Evolutionary conservation across 768 basidiomycete species (phyloP), one percentile per base, ranked within the genome.

Genomic region (Pleurotus djamor): DNA sequence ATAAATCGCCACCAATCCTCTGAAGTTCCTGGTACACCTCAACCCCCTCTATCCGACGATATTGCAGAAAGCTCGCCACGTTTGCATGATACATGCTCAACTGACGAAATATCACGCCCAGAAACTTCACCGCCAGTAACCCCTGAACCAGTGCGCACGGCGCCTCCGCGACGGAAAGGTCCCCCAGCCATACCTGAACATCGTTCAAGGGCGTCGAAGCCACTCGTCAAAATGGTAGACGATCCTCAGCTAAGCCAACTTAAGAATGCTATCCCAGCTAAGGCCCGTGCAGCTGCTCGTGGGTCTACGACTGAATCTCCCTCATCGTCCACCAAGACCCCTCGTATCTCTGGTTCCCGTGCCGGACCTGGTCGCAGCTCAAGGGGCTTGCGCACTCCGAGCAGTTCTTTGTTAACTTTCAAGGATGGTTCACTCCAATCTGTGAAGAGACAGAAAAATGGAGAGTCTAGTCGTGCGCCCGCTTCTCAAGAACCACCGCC

Each of bases 321-420:
- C 43, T 45, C 61, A 17, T 28, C 32, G 4, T 50, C 33, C 4
- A 13, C 21, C 38, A 37, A 37, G 36, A 35, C 48, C 8, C 54
- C 45, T 13, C 33, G 56, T 14, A 48, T 59, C 43, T 55, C 62
- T 34, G 48, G 67, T 48, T 57, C 66, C 33, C 80, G 75, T 60
- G 77, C 83, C 38, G 83, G 81, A n/a, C 81, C 82, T 28, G 80
- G 81, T 33, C 79, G 79, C 34, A 80, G 80, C 4, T 83, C 85
- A 10, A 63, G 72, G 28, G 79, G 81, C 6, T 59, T 81, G 35
- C 67, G 60, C 50, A 79, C 73, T 58, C 77, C 70, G 49, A 76
- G 73, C 34, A 84, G 80, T 59, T 86, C 87, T 13, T 69, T 87
- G 10, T 71, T 87, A 56, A 84, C 80, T 5, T 77, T 74, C 16